Conservation (phyloP, 2,329 filamentous ascomycete species). For the Neofusicoccum cordaticola region DNA sequence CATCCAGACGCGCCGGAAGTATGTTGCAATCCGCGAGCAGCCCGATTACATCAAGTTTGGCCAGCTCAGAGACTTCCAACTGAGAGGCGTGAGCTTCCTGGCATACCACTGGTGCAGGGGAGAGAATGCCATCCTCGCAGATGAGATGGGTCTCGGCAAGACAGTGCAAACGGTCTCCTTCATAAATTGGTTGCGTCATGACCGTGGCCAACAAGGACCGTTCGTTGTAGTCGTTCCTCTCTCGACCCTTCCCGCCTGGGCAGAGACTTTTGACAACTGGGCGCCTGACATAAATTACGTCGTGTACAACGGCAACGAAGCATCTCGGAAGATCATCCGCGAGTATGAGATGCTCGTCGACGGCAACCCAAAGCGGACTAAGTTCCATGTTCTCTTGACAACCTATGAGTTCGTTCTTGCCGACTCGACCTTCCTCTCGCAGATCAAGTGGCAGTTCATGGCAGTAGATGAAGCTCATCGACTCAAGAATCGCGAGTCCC, state of each 20-base stretch:
- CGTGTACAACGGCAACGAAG: conserved; percentile 88
- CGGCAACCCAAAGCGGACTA: conserved; percentile 81
- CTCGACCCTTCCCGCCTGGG: conserved; percentile 97
- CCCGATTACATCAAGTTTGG: conserved; percentile 82
- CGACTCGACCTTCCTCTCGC: conserved; percentile 78
- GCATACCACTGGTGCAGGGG: conserved; percentile 92
- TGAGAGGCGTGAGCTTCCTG: conserved; percentile 91
- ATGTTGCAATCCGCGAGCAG: conserved; percentile 66
- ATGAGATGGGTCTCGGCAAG: conserved; percentile 98
- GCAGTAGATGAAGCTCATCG: conserved; percentile 96
- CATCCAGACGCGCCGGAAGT: conserved; percentile 60
- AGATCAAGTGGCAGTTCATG: conserved; percentile 96
- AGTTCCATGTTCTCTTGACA: conserved; percentile 96
- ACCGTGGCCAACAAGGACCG: conserved; percentile 84
- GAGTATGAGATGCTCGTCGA: conserved; percentile 87
- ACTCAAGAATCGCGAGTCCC: conserved; percentile 92
- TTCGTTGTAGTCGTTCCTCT: conserved; percentile 97
- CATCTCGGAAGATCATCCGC: conserved; percentile 79
- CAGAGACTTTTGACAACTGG: conserved; percentile 96
- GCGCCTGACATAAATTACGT: conserved; percentile 95
- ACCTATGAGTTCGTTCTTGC: conserved; percentile 95
- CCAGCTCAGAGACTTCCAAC: conserved; percentile 86
- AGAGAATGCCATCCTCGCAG: conserved; percentile 94
- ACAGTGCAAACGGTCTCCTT: conserved; percentile 97
- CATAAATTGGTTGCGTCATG: conserved; percentile 93